Evolutionary conservation across 257 asterid genomes (phyloP), one percentile per base, ranked within the genome.

Genomic region (Solanum tarijense): DNA sequence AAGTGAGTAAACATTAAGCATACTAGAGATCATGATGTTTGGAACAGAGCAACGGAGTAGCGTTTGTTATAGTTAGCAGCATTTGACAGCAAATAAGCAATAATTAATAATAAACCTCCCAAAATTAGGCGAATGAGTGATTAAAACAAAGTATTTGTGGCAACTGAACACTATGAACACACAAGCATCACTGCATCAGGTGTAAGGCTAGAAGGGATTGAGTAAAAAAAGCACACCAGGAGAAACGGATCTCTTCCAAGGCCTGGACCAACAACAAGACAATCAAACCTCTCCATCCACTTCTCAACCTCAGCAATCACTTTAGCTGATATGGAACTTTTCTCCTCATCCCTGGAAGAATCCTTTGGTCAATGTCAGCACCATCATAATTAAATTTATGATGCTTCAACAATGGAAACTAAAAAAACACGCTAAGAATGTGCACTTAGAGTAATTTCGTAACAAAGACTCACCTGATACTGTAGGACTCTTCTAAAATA

Each of bases 241-340:
- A 96, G 98, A 94, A 95, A 95, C 0, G 97, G 97, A 90, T 97
- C 99, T 91, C 99, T 91, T 73, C 98, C 99, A 23, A 96, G 98
- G 89, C 99, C 99, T 52, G 99, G 99, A 89, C 99, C 99, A 81
- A 97, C 90, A 36, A 97, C 96, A 20, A 96, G 93, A 89, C 99
- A 97, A 90, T 97, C 99, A 88, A 97, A 97, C 92, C 99, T 92
- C 92, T 91, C 98, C 98, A 97, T 95, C 99, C 99, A 97, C 92
- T 94, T 97, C 90, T 96, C 96, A 83, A 96, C 93, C 91, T 97
- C 99, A 87, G 93, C 90, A 78, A 96, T 89, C 87, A 97, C 93
- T 90, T 92, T 97, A 87, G 93, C 92, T 43, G 95, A 93, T 87
- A 91, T 87, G 43, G 95, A 92, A 88, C 89, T 90, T 91, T 92